phyloP scores from a whole-genome alignment of 345 rosid genomes.

The Salix dunnii region DNA sequence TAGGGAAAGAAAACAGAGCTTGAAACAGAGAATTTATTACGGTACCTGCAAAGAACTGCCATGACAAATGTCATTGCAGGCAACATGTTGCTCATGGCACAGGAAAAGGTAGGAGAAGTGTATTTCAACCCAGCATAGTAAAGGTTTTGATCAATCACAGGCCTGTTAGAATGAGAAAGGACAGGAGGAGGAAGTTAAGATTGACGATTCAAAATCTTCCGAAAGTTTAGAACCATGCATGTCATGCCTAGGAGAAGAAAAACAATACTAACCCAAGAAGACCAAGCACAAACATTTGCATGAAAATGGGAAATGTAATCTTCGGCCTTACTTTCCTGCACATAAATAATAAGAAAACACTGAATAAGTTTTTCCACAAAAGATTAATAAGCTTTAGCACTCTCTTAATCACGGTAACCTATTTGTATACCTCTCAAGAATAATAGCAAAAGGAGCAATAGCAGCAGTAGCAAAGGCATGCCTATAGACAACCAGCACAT shows the following conservation, averaged over 20 bases:
- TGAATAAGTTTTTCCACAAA: neutral
- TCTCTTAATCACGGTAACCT: neutral
- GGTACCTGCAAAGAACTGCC: conserved; percentile 27
- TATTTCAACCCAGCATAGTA: conserved; percentile 26
- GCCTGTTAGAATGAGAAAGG: conserved; percentile 9
- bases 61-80: conserved; percentile 30
- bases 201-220: neutral
- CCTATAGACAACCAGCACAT: conserved; percentile 24
- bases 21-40: neutral
- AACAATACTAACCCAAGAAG: conserved; percentile 19
- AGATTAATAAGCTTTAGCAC: neutral
- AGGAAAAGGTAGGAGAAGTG: conserved; percentile 26
- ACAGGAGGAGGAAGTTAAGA: neutral
- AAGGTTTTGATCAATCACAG: conserved; percentile 29
- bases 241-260: neutral
- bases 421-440: conserved; percentile 16
- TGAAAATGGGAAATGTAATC: conserved; percentile 20
- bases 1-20: neutral
- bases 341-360: neutral
- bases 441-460: conserved; percentile 27
- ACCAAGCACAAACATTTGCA: conserved; percentile 22
- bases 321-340: conserved; percentile 24
- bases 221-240: neutral
- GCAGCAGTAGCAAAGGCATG: conserved; percentile 28
- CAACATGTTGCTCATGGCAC: conserved; percentile 27